Evolutionary conservation across 805 yeast genomes (phyloP).

Genomic region (Debaryomyces maramus): DNA sequence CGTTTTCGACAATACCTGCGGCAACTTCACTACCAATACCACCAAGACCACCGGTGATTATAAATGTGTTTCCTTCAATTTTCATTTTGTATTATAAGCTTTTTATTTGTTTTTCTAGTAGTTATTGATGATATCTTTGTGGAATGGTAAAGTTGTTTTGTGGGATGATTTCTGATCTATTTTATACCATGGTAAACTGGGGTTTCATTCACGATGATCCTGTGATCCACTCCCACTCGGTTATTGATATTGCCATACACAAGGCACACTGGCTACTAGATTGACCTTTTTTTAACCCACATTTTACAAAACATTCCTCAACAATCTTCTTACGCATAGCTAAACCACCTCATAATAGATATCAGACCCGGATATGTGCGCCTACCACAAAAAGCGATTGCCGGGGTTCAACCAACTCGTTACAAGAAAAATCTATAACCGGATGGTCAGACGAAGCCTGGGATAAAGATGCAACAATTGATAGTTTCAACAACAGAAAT

Average conservation of each 20-base stretch:
- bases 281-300: not conserved
- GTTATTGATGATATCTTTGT: not conserved
- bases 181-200: conserved; percentile 2
- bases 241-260: not conserved
- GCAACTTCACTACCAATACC: conserved; percentile 15
- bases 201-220: not conserved
- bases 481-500: not conserved
- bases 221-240: conserved; percentile 2
- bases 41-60: conserved; percentile 18
- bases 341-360: too few relatives aligned
- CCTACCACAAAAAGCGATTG: conserved; percentile 2
- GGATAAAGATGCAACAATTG: conserved; percentile 1
- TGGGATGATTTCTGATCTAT: conserved; percentile 3
- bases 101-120: conserved; percentile 1
- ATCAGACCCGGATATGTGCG: too few relatives aligned
- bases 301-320: not conserved
- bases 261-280: not conserved
- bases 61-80: conserved; percentile 14
- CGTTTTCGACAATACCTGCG: conserved; percentile 8
- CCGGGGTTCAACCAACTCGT: conserved; percentile 1
- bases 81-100: conserved; percentile 3
- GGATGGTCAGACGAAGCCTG: conserved; percentile 1
- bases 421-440: conserved; percentile 1
- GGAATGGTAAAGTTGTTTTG: not conserved
- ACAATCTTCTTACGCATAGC: not conserved